A percentile compares a stretch with the other conserved stretches of the same genome.
phyloP scores from a whole-genome alignment of 164 flowering plant genomes.

The Berberis thunbergii region DNA sequence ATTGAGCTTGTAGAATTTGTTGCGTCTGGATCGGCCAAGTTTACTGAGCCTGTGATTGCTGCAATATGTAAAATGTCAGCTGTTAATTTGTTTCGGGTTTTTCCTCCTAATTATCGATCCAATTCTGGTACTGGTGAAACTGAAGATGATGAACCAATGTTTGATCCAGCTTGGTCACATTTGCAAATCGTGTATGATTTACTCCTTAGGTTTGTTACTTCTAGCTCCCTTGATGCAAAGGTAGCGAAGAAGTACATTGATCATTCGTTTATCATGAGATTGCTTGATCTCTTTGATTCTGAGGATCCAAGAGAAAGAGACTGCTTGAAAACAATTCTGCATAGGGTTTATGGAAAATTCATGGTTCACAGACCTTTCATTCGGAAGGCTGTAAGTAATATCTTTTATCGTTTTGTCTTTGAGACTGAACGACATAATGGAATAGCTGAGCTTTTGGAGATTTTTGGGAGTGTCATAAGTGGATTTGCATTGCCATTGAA shows the following conservation, averaged over 20 bases:
- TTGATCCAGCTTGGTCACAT: constrained; percentile 91
- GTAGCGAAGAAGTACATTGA: constrained; percentile 74
- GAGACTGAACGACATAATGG: constrained; percentile 86
- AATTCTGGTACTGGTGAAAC: constrained; percentile 33
- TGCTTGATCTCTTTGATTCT: constrained; percentile 75
- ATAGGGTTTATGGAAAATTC: constrained; percentile 87
- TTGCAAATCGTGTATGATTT: constrained; percentile 81
- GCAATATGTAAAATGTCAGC: constrained; percentile 78
- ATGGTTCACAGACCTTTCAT: constrained; percentile 92
- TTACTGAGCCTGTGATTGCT: constrained; percentile 59
- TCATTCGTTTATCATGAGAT: constrained; percentile 58
- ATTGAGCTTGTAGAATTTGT: constrained; percentile 74
- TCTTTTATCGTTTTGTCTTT: constrained; percentile 68
- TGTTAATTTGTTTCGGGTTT: constrained; percentile 66
- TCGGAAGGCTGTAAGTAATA: constrained; percentile 68
- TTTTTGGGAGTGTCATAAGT: constrained; percentile 81
- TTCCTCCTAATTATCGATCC: constrained; percentile 68
- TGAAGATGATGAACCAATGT: constrained; percentile 80
- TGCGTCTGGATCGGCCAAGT: constrained; percentile 43
- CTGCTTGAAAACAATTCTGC: constrained; percentile 72
- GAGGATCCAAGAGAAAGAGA: constrained; percentile 94
- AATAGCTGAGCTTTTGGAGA: constrained; percentile 84
- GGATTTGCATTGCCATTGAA: constrained; percentile 91
- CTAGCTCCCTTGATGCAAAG: constrained; percentile 63
- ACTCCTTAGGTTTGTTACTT: constrained; percentile 58